These are phyloP conservation scores for Blastocystis sp. DNA, from an alignment of 352 stramenopile genomes.

Conservation along the genomic window DNA sequence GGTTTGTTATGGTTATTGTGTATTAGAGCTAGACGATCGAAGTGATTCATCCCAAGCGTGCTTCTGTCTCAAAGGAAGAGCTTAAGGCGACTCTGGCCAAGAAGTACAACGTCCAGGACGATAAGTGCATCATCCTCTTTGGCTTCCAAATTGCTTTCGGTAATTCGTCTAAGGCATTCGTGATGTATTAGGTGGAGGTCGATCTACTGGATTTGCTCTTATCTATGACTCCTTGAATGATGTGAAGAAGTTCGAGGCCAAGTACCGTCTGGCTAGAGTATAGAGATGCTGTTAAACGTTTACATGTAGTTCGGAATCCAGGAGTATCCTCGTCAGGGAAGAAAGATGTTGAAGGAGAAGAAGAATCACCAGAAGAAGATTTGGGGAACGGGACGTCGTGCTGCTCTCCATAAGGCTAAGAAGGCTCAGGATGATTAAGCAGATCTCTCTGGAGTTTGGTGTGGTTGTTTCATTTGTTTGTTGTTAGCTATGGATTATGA, in stretches of 20 bases:
- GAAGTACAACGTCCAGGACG: constrained; percentile 61
- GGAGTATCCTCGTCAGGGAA: constrained; percentile 6
- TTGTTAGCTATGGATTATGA: not conserved
- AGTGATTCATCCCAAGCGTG: not conserved
- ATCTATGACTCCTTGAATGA: constrained; percentile 55
- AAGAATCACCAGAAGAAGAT: constrained; percentile 60
- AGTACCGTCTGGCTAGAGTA: constrained; percentile 60
- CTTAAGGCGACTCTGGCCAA: constrained; percentile 63
- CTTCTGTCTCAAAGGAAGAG: constrained; percentile 61
- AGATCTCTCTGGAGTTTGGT: not conserved
- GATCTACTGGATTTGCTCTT: constrained; percentile 45
- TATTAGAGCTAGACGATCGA: not conserved
- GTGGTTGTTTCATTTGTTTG: not conserved
- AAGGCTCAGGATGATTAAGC: constrained; percentile 60
- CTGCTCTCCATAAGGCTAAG: constrained; percentile 58
- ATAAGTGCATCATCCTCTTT: constrained; percentile 59
- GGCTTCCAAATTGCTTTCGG: constrained; percentile 59
- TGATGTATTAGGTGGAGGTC: constrained; percentile 10
- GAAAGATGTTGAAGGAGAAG: constrained; percentile 61
- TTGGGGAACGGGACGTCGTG: constrained; percentile 58
- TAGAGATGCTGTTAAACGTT: not conserved
- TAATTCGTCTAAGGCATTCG: not conserved
- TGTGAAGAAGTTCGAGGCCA: constrained; percentile 55
- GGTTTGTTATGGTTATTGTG: constrained; percentile 15
- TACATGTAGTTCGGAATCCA: constrained; percentile 40